phyloP scores from a whole-genome alignment of 2,329 filamentous ascomycete species.

The Scedosporium aurantiacum region DNA sequence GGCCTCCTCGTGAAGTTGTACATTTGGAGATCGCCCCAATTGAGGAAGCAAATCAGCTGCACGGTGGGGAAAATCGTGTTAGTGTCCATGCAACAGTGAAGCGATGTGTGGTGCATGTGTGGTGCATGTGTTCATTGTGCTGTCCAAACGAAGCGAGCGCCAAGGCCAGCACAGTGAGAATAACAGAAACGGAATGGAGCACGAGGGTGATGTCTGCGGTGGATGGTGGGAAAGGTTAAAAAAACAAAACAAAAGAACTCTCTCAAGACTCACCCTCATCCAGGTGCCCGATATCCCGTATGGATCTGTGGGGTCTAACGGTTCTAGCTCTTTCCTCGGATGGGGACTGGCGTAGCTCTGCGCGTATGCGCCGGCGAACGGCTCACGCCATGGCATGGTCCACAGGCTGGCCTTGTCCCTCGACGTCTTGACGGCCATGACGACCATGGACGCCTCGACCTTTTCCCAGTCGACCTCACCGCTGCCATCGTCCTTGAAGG shows the following conservation, averaged over 20 bases:
- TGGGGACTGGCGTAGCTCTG: conserved; percentile 32
- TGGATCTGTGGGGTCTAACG: conserved; percentile 49
- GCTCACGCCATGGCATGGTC: conserved; percentile 31
- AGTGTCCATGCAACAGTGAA: conserved; percentile 9
- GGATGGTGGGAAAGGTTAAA: background rate
- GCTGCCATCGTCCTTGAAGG: conserved; percentile 54
- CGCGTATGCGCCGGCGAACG: conserved; percentile 45
- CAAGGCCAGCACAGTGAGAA: background rate
- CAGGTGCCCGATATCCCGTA: conserved; percentile 63
- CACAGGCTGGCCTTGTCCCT: background rate
- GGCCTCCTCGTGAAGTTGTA: conserved; percentile 53
- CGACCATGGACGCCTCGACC: conserved; percentile 62
- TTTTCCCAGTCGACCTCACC: conserved; percentile 67
- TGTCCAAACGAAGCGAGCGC: background rate
- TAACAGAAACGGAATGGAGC: background rate
- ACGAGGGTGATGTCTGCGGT: background rate
- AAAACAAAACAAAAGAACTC: background rate
- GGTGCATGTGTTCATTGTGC: background rate
- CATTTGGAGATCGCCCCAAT: conserved; percentile 60
- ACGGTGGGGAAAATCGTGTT: conserved; percentile 6
- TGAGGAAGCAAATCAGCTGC: conserved; percentile 39
- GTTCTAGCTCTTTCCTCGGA: conserved; percentile 22
- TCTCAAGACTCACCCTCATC: conserved; percentile 43
- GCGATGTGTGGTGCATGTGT: background rate
- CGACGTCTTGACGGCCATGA: conserved; percentile 52